Base-by-base conservation (phyloP, 2,329 filamentous ascomycete genomes). In the Pseudonectria buxi region DNA sequence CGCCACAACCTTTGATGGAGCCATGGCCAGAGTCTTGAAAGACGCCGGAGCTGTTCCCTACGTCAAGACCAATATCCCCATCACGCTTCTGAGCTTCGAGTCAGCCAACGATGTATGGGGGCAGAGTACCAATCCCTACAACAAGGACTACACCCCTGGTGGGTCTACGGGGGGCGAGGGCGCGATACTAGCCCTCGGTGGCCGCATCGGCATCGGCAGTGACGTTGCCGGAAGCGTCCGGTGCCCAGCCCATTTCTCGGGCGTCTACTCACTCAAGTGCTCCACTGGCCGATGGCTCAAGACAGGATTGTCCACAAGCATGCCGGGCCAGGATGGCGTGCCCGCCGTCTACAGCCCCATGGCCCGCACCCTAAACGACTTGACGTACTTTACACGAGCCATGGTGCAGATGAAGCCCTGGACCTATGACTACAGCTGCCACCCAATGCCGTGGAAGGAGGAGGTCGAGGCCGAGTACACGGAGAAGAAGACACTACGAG, bases 221-320 rank as follows among this genome's bases (percentile, higher is more conserved):
- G 89, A 95, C 59, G 88, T 95, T 12, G 89, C 88, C 11, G 89
- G 90, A 22, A 92, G 85, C 12, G 88, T 95, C 5, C 76, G 89
- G 34, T 81, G 76, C 2, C 90, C 89, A 0, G 90, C 89, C 5
- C 87, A 94, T 50, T 95, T 88, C 66, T 84, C 84, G 3, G 89
- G 89, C 7, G 86, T 90, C 56, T 95, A 94, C 61, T 83, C 83
- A 13, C 65, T 95, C 15, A 78, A 85, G 25, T 95, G 89, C 63
- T 89, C 85, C 3, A 94, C 86, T 2, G 89, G 90, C 2, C 74
- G 89, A 32, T 95, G 89, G 87, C 86, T 87, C 1, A 94, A 94
- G 59, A 72, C 77, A 28, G 87, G 87, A 9, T 80, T 87, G 56
- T 76, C 76, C 42, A 95, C 89, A 1, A 89, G 83, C 50, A 95